A percentile compares a stretch with the other conserved stretches of the same genome.
Evolutionary conservation across 164 flowering plant genomes (phyloP).

Genomic region (Chimonanthus salicifolius): DNA sequence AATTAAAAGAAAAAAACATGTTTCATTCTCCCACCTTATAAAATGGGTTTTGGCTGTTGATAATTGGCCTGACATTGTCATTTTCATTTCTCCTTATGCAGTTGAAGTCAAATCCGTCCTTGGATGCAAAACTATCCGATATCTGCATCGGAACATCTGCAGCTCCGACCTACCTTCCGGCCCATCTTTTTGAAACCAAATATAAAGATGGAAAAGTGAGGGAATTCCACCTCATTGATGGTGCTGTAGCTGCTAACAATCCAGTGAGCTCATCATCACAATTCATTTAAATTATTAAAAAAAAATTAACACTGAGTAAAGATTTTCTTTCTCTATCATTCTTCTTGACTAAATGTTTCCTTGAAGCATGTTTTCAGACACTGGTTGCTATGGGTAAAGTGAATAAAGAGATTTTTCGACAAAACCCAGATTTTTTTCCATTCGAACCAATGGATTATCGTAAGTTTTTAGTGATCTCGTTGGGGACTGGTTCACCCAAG

Average conservation of each 20-base stretch:
- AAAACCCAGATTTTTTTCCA: slow-evolving; percentile 19
- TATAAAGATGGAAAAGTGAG: slow-evolving; percentile 13
- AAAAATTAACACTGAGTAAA: too few species aligned
- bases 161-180: slow-evolving; percentile 35
- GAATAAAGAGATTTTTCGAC: slow-evolving; percentile 17
- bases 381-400: slow-evolving; percentile 26
- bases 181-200: slow-evolving; percentile 22
- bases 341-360: not conserved
- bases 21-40: too few species aligned
- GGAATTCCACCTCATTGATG: slow-evolving; percentile 32
- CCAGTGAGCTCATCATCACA: slow-evolving; percentile 15
- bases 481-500: slow-evolving; percentile 30
- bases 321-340: too few species aligned
- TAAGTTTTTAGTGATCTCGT: slow-evolving; percentile 25
- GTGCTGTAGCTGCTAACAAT: slow-evolving; percentile 31
- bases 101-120: slow-evolving; percentile 19
- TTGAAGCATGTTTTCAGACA: slow-evolving; percentile 11
- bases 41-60: too few species aligned
- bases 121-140: slow-evolving; percentile 31
- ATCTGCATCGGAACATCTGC: slow-evolving; percentile 36
- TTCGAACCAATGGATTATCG: slow-evolving; percentile 20
- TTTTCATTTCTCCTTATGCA: slow-evolving; percentile 4
- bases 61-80: too few species aligned
- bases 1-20: too few species aligned
- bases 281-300: too few species aligned